A percentile compares a stretch with the other conserved stretches of the same genome.
Conservation (phyloP, 2,329 filamentous ascomycete species). For the Bimuria novae-zelandiae region DNA sequence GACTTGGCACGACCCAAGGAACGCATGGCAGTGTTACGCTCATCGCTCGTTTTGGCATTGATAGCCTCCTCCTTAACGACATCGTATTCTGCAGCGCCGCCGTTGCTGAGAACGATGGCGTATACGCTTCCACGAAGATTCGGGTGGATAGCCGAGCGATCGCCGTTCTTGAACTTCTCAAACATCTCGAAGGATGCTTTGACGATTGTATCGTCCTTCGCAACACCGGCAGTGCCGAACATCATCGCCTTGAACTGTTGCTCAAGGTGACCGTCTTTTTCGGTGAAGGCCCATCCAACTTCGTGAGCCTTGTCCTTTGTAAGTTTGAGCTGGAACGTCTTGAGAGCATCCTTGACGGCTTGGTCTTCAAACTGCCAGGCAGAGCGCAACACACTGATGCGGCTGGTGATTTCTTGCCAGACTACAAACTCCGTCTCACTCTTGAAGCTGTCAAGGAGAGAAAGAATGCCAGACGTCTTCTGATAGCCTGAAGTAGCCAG, state of each 20-base stretch:
- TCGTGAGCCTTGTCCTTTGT: slow-evolving; percentile 80
- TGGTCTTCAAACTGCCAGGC: slow-evolving; percentile 90
- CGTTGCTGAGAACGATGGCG: slow-evolving; percentile 79
- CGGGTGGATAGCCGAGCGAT: slow-evolving; percentile 82
- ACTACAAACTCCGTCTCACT: slow-evolving; percentile 86
- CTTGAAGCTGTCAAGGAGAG: slow-evolving; percentile 81
- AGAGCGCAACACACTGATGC: slow-evolving; percentile 75
- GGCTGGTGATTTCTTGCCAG: slow-evolving; percentile 87
- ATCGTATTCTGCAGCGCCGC: slow-evolving; percentile 86
- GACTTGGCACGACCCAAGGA: slow-evolving; percentile 78
- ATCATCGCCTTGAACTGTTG: slow-evolving; percentile 94
- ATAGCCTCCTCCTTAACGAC: slow-evolving; percentile 75
- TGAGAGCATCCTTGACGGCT: slow-evolving; percentile 72
- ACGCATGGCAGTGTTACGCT: slow-evolving; percentile 89
- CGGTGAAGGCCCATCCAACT: slow-evolving; percentile 85
- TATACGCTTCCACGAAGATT: slow-evolving; percentile 90
- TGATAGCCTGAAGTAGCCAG: slow-evolving; percentile 89
- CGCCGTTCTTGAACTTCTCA: slow-evolving; percentile 77
- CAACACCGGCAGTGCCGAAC: slow-evolving; percentile 80
- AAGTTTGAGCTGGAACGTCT: slow-evolving; percentile 80
- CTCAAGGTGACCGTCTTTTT: slow-evolving; percentile 83
- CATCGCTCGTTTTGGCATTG: slow-evolving; percentile 76
- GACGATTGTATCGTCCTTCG: slow-evolving; percentile 78
- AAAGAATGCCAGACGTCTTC: slow-evolving; percentile 87
- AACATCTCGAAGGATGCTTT: slow-evolving; percentile 89